phyloP scores from a whole-genome alignment of 768 basidiomycete species.

The Tricholoma furcatifolium region DNA sequence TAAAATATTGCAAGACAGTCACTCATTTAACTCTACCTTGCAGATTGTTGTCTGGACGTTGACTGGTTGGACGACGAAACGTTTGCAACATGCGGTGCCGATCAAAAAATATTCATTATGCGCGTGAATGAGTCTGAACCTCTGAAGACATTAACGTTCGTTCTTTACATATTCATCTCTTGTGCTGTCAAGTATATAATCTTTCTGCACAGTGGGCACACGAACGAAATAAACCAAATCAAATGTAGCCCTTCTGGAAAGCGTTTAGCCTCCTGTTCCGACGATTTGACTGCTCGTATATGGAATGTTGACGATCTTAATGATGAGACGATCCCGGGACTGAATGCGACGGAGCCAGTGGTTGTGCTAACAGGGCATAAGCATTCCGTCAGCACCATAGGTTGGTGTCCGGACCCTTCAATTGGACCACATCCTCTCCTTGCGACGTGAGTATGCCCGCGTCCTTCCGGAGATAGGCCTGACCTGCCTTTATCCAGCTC shows the following conservation, averaged over 20 bases:
- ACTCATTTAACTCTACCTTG: slow-evolving; percentile 3
- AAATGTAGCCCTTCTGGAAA: slow-evolving; percentile 66
- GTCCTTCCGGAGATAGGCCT: neutral
- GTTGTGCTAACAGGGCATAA: slow-evolving; percentile 62
- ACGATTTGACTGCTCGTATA: slow-evolving; percentile 75
- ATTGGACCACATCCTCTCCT: slow-evolving; percentile 56
- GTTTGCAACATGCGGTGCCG: slow-evolving; percentile 76
- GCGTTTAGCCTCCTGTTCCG: slow-evolving; percentile 76
- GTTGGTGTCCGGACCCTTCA: slow-evolving; percentile 63
- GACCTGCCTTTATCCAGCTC: slow-evolving; percentile 40
- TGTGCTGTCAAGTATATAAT: slow-evolving; percentile 2
- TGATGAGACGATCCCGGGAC: slow-evolving; percentile 40
- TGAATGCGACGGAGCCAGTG: slow-evolving; percentile 33
- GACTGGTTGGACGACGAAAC: slow-evolving; percentile 74
- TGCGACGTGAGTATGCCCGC: slow-evolving; percentile 56
- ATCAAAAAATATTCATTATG: slow-evolving; percentile 61
- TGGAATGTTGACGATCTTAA: slow-evolving; percentile 58
- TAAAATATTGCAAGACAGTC: neutral
- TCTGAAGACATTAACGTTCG: slow-evolving; percentile 63
- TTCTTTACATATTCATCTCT: slow-evolving; percentile 9
- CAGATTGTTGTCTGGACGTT: slow-evolving; percentile 78
- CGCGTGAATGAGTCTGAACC: slow-evolving; percentile 51
- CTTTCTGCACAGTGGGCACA: slow-evolving; percentile 56
- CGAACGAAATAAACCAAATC: slow-evolving; percentile 76
- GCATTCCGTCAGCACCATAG: slow-evolving; percentile 61